A percentile compares a stretch with the other conserved stretches of the same genome.
Conservation (phyloP, 805 yeast species). For the Cyberlindnera xylosilytica region DNA sequence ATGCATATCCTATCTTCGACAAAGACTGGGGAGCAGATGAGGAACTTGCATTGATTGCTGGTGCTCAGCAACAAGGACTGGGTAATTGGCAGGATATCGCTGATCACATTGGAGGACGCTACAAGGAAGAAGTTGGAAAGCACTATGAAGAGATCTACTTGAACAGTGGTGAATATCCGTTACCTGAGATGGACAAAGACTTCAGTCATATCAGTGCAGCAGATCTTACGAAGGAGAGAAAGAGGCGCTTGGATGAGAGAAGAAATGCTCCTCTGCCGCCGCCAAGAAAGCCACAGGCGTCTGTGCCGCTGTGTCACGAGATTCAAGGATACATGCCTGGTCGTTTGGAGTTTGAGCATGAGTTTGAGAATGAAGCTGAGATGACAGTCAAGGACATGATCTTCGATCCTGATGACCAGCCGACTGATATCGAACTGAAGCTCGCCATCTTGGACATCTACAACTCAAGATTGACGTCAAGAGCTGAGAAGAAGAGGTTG, state of each 20-base stretch:
- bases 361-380: constrained; percentile 96
- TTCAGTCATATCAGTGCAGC: constrained; percentile 60
- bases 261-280: constrained; percentile 77
- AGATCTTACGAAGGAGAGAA: constrained; percentile 66
- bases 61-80: constrained; percentile 85
- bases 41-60: constrained; percentile 83
- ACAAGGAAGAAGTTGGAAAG: constrained; percentile 84
- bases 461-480: constrained; percentile 80
- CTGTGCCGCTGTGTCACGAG: constrained; percentile 95
- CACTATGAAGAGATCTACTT: constrained; percentile 78
- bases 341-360: constrained; percentile 92
- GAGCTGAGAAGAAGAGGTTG: constrained; percentile 90
- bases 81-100: constrained; percentile 99
- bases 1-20: constrained; percentile 88
- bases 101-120: constrained; percentile 89
- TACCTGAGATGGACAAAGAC: constrained; percentile 79
- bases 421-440: constrained; percentile 86
- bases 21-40: constrained; percentile 99
- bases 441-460: constrained; percentile 85
- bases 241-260: constrained; percentile 67
- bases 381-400: constrained; percentile 90
- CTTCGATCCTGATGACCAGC: constrained; percentile 89
- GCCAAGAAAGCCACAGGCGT: constrained; percentile 83
- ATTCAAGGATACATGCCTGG: constrained; percentile 99
- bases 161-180: constrained; percentile 70